Conservation (phyloP, 2,329 filamentous ascomycete species). For the Talaromyces pinophilus region DNA sequence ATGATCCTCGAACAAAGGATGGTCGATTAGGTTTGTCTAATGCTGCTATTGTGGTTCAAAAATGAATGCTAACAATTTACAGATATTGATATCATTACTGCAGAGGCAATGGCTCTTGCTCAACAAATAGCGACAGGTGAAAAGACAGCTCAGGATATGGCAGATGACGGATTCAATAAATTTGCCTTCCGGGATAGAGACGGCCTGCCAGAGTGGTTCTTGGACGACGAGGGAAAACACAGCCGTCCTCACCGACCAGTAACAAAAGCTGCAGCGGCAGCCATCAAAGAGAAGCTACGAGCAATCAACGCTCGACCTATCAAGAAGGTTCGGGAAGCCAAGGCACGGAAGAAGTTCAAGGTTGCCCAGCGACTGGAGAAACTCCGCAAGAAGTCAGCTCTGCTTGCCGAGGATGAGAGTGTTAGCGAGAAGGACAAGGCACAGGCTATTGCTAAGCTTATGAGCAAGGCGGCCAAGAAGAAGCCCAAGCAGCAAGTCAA, state of each 20-base stretch:
- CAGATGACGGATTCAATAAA: slow-evolving; percentile 94
- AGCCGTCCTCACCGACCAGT: slow-evolving; percentile 86
- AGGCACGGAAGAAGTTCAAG: slow-evolving; percentile 96
- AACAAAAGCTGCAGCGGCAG: slow-evolving; percentile 81
- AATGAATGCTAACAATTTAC: slow-evolving; percentile 31
- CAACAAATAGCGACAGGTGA: slow-evolving; percentile 87
- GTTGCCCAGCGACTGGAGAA: slow-evolving; percentile 88
- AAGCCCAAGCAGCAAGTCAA: slow-evolving; percentile 81
- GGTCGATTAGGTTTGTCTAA: slow-evolving; percentile 45
- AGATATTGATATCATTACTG: slow-evolving; percentile 99
- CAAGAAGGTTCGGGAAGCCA: slow-evolving; percentile 97
- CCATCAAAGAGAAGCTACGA: slow-evolving; percentile 91
- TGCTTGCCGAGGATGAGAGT: slow-evolving; percentile 83
- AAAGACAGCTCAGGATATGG: slow-evolving; percentile 73
- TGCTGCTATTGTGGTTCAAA: not conserved
- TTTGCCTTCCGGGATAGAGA: slow-evolving; percentile 87
- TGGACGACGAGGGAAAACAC: slow-evolving; percentile 86
- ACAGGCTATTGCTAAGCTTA: slow-evolving; percentile 74
- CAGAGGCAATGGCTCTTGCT: slow-evolving; percentile 96
- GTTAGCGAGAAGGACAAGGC: slow-evolving; percentile 97
- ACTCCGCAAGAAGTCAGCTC: slow-evolving; percentile 92
- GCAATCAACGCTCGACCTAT: slow-evolving; percentile 94
- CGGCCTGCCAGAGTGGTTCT: slow-evolving; percentile 94
- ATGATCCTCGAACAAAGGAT: slow-evolving; percentile 45
- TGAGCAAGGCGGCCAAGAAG: slow-evolving; percentile 80